Evolutionary conservation across 257 asterid species (phyloP).

Genomic region (Mentha longifolia): DNA sequence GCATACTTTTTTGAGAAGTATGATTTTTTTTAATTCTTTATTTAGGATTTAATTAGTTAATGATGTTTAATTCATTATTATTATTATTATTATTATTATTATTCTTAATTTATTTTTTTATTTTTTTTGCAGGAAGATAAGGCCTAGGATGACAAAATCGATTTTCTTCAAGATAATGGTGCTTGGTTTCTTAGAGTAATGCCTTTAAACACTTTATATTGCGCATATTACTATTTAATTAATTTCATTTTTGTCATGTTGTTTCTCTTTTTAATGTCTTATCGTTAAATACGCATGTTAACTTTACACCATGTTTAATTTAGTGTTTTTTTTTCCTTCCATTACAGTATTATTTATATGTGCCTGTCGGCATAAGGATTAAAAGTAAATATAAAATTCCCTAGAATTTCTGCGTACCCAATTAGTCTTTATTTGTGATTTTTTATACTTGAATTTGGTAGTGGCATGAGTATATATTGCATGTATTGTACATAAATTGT

Average conservation of each 20-base stretch:
- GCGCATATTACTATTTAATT: background rate
- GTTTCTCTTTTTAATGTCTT: background rate
- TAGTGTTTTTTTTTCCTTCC: no score
- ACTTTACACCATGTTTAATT: no score
- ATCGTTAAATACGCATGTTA: background rate
- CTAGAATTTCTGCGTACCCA: no score
- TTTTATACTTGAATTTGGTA: no score
- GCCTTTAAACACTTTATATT: constrained; percentile 6
- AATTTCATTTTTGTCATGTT: background rate
- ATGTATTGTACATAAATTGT: background rate
- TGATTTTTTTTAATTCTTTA: background rate
- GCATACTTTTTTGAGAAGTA: constrained; percentile 66
- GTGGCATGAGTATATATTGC: no score
- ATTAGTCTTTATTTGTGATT: no score
- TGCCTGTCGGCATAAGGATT: no score
- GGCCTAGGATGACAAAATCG: constrained; percentile 71
- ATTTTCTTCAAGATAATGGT: constrained; percentile 53
- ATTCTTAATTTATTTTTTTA: no score
- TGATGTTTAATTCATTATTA: background rate
- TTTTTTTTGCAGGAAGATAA: constrained; percentile 58
- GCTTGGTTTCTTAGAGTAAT: constrained; percentile 75
- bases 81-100: background rate
- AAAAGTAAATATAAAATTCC: no score
- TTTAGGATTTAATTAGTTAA: background rate
- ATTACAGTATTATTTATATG: no score